Conservation (phyloP, 176 grass and related monocot species). For the Phyllostachys edulis region DNA sequence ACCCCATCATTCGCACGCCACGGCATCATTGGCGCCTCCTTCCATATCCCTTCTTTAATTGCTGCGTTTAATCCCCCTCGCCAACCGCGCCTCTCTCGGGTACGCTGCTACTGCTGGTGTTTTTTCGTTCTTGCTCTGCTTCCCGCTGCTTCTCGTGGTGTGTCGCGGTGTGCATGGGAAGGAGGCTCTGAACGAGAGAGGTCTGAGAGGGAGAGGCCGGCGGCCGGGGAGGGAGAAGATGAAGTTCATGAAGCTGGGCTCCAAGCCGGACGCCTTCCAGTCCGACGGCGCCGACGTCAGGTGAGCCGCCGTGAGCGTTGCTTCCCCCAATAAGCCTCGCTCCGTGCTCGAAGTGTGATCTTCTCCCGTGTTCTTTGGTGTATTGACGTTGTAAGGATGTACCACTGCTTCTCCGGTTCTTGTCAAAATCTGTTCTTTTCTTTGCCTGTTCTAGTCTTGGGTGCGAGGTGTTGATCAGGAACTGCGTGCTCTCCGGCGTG, state of each 20-base stretch:
- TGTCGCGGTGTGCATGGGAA: slow-evolving; percentile 32
- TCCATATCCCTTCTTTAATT: slow-evolving; percentile 41
- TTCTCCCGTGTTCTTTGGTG: neutral
- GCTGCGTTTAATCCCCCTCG: slow-evolving; percentile 38
- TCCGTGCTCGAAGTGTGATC: neutral
- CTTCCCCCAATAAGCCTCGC: neutral
- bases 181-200: neutral
- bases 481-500: neutral
- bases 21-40: slow-evolving; percentile 46
- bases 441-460: neutral
- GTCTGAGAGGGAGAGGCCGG: neutral
- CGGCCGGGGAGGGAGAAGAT: slow-evolving; percentile 33
- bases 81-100: slow-evolving; percentile 27
- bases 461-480: neutral
- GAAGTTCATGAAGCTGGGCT: slow-evolving; percentile 99
- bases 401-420: neutral
- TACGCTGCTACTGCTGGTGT: neutral
- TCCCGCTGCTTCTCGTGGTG: neutral
- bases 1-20: slow-evolving; percentile 65
- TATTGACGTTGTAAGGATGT: neutral
- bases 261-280: slow-evolving; percentile 90
- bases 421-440: neutral
- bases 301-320: slow-evolving; percentile 29
- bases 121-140: slow-evolving; percentile 10
- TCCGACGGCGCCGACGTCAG: slow-evolving; percentile 77